Evolutionary conservation across 2,329 filamentous ascomycete species (phyloP), one percentile per base, ranked within the genome.

Genomic region (Fusarium luffae): DNA sequence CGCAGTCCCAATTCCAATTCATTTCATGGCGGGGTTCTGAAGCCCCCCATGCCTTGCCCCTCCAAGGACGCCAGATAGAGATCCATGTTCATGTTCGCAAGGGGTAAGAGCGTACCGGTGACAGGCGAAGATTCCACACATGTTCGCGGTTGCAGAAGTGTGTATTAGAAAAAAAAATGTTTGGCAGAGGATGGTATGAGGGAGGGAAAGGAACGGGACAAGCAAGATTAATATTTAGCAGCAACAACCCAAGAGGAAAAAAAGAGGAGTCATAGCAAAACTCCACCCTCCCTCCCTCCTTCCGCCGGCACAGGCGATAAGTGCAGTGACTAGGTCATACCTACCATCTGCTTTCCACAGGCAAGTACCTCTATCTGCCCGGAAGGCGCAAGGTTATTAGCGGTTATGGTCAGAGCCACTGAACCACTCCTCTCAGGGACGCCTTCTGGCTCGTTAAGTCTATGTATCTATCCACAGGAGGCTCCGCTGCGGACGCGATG

Each of bases 81-180:
- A 74, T 68, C 73, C 71, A 73, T 74, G 69, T 70, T 59, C 50
- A 72, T 68, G 65, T 66, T 59, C 56, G 68, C 52, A 63, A 63
- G 60, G 54, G 47, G 48, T 56, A 61, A 54, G 32, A 65, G 54
- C 69, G 52, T 84, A 97, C 94, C 88, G 86, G 83, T 98, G 93
- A 84, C 94, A 98, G 77, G 93, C 94, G 82, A 98, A 98, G 79
- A 98, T 97, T 82, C 94, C 94, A 91, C 94, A 97, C 94, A 97
- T 97, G 76, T 81, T 92, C 85, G 78, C 80, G 76, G 77, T 69
- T 75, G 67, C 51, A 47, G 55, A 43, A 23, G 60, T 54, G 59
- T 71, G 56, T 58, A 64, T 34, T 37, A 25, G 40, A 49, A 44
- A 44, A 30, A 30, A 30, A 51, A 61, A 13, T 51, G 50, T 62